Base-by-base conservation (phyloP, 345 rosid genomes). In the Erysimum cheiranthoides region DNA sequence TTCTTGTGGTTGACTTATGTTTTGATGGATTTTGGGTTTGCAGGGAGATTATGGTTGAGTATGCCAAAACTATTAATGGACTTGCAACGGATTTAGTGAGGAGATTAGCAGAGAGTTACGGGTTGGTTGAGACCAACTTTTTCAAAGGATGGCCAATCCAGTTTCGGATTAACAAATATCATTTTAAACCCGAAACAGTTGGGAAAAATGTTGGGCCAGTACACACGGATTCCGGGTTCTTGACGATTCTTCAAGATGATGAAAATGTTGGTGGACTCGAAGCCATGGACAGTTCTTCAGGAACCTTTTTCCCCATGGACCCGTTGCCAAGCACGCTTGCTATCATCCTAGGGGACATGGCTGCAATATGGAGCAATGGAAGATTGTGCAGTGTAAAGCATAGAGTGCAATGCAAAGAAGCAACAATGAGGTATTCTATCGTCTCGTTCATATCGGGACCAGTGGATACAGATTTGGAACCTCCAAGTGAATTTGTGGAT, bases 161-260 rank as follows among this genome's bases (percentile, higher is more conserved):
- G 71, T 94, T 90, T 38, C 83, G 98, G 85, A 90, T 94, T 28
- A 94, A 90, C 80, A 91, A 85, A 75, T 90, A 85, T 79, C 82
- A 83, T 80, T 93, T 93, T 70, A 74, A 88, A 52, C 89, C 92
- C 0, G 89, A 88, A 73, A 31, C 85, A 0, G 81, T 93, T 0
- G 97, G 97, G 67, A 83, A 84, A 25, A 67, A 81, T 2, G 94
- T 96, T 10, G 93, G 91, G 21, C 97, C 88, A 66, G 56, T 89
- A 10, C 97, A 90, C 75, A 88, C 96, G 0, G 96, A 91, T 82
- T 91, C 90, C 0, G 87, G 96, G 0, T 91, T 93, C 62, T 73
- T 91, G 18, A 86, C 96, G 2, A 81, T 91, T 32, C 90, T 90
- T 77, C 97, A 91, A 73, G 97, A 91, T 0, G 97, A 91, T 51